Percentiles rank a stretch among this genome's conserved stretches.
Conservation (phyloP, 2,329 filamentous ascomycete species). For the Ophiostoma australiae region DNA sequence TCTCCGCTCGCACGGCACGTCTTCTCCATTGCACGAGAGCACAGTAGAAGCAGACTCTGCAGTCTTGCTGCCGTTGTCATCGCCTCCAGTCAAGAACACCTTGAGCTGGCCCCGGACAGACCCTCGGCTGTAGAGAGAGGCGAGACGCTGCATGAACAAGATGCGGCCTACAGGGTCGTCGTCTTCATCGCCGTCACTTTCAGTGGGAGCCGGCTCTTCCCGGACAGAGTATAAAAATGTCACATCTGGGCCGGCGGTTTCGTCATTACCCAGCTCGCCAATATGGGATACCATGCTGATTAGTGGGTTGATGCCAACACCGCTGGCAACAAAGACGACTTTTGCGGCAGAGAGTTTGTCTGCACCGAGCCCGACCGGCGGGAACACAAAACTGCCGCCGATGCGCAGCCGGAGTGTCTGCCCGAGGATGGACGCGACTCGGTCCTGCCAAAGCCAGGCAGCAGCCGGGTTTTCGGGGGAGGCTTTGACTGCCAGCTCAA, state of each 20-base stretch:
- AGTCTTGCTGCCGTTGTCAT: not conserved
- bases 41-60: not conserved
- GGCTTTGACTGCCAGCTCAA: conserved; percentile 74
- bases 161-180: conserved; percentile 31
- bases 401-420: conserved; percentile 61
- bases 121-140: conserved; percentile 37
- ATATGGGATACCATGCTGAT: conserved; percentile 67
- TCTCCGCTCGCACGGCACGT: conserved; percentile 35
- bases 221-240: conserved; percentile 59
- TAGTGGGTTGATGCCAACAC: conserved; percentile 77
- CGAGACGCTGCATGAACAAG: conserved; percentile 50
- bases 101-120: conserved; percentile 40
- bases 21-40: conserved; percentile 26
- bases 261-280: conserved; percentile 36
- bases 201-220: not conserved
- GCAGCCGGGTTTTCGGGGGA: conserved; percentile 68
- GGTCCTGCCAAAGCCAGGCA: conserved; percentile 65
- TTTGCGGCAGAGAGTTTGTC: conserved; percentile 35
- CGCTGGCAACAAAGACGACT: conserved; percentile 72
- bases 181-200: conserved; percentile 23
- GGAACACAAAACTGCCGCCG: conserved; percentile 77
- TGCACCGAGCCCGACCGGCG: conserved; percentile 47
- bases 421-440: conserved; percentile 48
- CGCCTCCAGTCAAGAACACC: conserved; percentile 42
- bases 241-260: conserved; percentile 38